These are phyloP conservation scores for Ceratobasidium papillatum DNA, from an alignment of 1,284 basidiomycete genomes.

Conservation along the genomic window DNA sequence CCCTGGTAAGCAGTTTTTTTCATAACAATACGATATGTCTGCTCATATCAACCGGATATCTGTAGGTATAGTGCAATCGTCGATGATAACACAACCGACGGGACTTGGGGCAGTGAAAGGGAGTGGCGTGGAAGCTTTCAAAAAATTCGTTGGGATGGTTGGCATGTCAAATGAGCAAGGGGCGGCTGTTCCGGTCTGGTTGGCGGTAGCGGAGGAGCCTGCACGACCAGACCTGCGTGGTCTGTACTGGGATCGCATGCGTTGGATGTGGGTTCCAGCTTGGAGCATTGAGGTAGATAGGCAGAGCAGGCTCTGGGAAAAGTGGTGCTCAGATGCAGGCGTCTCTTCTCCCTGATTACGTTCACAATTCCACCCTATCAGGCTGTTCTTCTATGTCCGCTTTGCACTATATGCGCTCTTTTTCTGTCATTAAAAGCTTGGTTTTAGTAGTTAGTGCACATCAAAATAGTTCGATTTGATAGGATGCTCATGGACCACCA, in stretches of 20 bases:
- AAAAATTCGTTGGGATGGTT: constrained; percentile 22
- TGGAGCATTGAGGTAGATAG: constrained; percentile 39
- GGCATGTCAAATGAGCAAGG: constrained; percentile 40
- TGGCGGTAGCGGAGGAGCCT: constrained; percentile 35
- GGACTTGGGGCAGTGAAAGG: constrained; percentile 12
- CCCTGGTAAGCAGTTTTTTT: constrained; percentile 33
- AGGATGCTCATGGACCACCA: neutral
- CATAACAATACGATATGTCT: neutral
- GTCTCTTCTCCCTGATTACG: neutral
- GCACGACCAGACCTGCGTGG: constrained; percentile 31
- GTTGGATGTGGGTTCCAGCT: constrained; percentile 40
- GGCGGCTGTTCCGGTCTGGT: constrained; percentile 40
- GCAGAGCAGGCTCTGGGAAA: constrained; percentile 40
- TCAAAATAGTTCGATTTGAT: neutral
- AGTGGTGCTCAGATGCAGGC: constrained; percentile 40
- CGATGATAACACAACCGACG: constrained; percentile 28
- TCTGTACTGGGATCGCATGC: constrained; percentile 42
- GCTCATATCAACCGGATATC: neutral
- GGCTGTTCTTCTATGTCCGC: neutral
- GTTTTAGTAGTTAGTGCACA: too few species aligned
- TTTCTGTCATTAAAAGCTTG: too few species aligned
- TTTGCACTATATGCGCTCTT: neutral
- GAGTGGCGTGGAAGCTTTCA: constrained; percentile 25
- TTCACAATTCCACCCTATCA: neutral
- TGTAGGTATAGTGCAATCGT: constrained; percentile 37